Evolutionary conservation across 305 asterid genomes (phyloP).

Genomic region (Rubia occidens): DNA sequence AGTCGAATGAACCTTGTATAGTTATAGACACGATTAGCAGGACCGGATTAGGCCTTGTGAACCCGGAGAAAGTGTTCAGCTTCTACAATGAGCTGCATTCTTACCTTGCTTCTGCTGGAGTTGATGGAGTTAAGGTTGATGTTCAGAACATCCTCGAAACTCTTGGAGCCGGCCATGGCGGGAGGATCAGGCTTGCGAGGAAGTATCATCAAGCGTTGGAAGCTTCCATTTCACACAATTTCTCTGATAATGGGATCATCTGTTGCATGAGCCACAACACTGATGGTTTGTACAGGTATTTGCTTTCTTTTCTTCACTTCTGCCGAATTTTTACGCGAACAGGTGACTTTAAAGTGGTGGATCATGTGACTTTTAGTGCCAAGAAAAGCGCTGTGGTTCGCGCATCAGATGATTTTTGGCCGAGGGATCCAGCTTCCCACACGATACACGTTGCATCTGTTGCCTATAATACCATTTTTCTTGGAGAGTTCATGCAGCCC

Average conservation of each 20-base stretch:
- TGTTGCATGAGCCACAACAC: slow-evolving; percentile 94
- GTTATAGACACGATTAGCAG: slow-evolving; percentile 48
- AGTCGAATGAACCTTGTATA: slow-evolving; percentile 56
- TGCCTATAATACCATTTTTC: slow-evolving; percentile 74
- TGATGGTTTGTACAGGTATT: slow-evolving; percentile 75
- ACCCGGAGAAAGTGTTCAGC: slow-evolving; percentile 60
- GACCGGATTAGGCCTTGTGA: slow-evolving; percentile 79
- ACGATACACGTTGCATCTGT: slow-evolving; percentile 96
- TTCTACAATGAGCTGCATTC: slow-evolving; percentile 79
- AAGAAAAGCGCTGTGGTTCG: slow-evolving; percentile 67
- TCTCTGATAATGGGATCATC: slow-evolving; percentile 78
- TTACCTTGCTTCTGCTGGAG: slow-evolving; percentile 75
- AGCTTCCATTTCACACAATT: slow-evolving; percentile 63
- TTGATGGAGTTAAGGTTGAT: slow-evolving; percentile 88
- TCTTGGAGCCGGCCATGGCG: slow-evolving; percentile 89
- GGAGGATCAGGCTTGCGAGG: slow-evolving; percentile 69
- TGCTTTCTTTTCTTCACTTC: background rate
- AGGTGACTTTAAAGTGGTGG: no score
- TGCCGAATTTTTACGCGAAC: no score
- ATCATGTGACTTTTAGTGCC: slow-evolving; percentile 21
- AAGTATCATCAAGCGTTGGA: slow-evolving; percentile 80
- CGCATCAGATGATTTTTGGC: slow-evolving; percentile 92
- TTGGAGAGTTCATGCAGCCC: slow-evolving; percentile 96
- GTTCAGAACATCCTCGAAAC: slow-evolving; percentile 91
- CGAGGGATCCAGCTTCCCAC: slow-evolving; percentile 85